A percentile compares a stretch with the other conserved stretches of the same genome.
Conservation (phyloP, 768 basidiomycete species). For the Calocera viscosa region DNA sequence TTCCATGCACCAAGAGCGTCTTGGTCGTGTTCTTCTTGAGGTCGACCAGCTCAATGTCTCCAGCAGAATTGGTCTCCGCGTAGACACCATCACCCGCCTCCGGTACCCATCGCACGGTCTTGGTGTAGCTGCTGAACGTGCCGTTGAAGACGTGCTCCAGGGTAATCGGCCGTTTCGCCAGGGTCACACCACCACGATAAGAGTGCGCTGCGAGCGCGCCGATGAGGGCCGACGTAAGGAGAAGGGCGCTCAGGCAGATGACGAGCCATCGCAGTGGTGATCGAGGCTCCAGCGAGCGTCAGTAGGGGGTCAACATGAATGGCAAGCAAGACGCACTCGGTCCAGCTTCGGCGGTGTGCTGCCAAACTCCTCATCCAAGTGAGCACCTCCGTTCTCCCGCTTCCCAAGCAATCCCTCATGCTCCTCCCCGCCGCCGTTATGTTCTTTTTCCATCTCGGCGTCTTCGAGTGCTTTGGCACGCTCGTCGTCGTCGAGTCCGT, state of each 20-base stretch:
- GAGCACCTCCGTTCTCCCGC: conserved; percentile 14
- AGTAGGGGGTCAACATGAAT: conserved; percentile 7
- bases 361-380: conserved; percentile 8
- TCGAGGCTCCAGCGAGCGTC: conserved; percentile 4
- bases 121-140: conserved; percentile 48
- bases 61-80: conserved; percentile 42
- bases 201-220: conserved; percentile 65
- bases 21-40: conserved; percentile 60
- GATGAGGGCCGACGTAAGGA: conserved; percentile 51
- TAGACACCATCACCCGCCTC: conserved; percentile 98
- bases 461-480: conserved; percentile 8
- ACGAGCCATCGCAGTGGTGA: conserved; percentile 43
- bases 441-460: conserved; percentile 13
- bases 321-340: conserved; percentile 14
- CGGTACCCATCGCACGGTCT: conserved; percentile 67
- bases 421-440: conserved; percentile 9
- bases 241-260: conserved; percentile 45
- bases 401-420: conserved; percentile 23
- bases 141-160: conserved; percentile 91
- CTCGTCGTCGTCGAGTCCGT: conserved; percentile 37
- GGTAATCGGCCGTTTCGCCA: conserved; percentile 52
- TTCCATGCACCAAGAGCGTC: conserved; percentile 42
- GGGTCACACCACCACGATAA: conserved; percentile 40
- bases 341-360: conserved; percentile 18
- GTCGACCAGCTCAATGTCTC: conserved; percentile 66